Base-by-base conservation (phyloP, 768 basidiomycete species). In the Naganishia kalamii region DNA sequence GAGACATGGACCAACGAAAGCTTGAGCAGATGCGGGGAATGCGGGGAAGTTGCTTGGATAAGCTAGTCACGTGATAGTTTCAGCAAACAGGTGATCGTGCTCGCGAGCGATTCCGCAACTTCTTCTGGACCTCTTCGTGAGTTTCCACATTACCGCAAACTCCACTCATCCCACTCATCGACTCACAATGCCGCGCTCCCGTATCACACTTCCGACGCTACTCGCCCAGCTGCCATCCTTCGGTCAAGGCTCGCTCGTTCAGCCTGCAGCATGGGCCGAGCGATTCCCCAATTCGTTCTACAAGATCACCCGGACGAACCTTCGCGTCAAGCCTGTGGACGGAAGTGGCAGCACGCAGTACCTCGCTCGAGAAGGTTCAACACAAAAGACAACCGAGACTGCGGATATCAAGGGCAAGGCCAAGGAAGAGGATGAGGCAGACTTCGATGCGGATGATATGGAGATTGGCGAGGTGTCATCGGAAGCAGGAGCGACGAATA, bases 231-330 rank as follows among this genome's bases (percentile, higher is more conserved):
- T 64, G 4, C 50, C 63, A 17, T 29, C 50, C 25, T 54, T 54
- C 32, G 59, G 59, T 13, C 29, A 35, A 5, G 59, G 48, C 23
- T 30, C 33, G 2, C 61, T 67, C 61, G 61, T 67, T n/a, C 66
- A 67, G 60, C 66, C 66, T 15, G 59, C 46, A 35, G 29, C 57
- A 52, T 67, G 66, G 66, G 19, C 37, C 30, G 49, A 60, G 19
- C 49, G 50, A 21, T 67, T 62, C 46, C 66, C 66, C 51, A 57
- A 67, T 52, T 67, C 66, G 25, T 67, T 67, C 49, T 67, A 62
- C 52, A 62, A 61, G n/a, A 51, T 67, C 37, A 61, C 57, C 29
- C 46, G 61, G 10, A 59, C 60, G 10, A 62, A 63, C 29, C 57
- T 67, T 30, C 48, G 61, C 12, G 37, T 57, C 43, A 47, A 63